A percentile compares a stretch with the other conserved stretches of the same genome.
Conservation (phyloP, 1,284 basidiomycete genomes). For the Melampsora larici-populina region DNA sequence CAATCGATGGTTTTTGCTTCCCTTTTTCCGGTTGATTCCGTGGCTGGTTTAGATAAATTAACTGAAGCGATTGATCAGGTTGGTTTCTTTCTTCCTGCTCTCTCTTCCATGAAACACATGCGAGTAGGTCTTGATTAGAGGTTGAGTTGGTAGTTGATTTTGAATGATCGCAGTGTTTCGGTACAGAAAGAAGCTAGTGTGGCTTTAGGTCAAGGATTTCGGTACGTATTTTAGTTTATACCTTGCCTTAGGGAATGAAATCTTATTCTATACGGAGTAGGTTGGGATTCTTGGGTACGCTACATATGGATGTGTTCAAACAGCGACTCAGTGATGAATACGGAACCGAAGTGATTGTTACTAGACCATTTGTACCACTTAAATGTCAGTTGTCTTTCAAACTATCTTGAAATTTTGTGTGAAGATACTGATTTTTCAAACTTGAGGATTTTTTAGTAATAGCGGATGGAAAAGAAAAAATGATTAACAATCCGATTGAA, state of each 20-base stretch:
- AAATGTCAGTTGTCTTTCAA: conserved; percentile 63
- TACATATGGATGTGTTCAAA: conserved; percentile 96
- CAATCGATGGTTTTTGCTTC: conserved; percentile 98
- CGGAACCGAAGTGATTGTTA: conserved; percentile 59
- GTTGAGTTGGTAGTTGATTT: conserved; percentile 62
- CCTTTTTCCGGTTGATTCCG: conserved; percentile 86
- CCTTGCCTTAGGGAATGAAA: not conserved
- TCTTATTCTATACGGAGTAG: conserved; percentile 54
- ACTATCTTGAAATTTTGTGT: conserved; percentile 51
- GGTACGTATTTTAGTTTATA: conserved; percentile 5
- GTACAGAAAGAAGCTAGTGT: conserved; percentile 88
- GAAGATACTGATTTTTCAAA: conserved; percentile 3
- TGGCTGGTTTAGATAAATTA: conserved; percentile 77
- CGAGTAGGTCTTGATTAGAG: conserved; percentile 21
- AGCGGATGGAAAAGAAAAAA: conserved; percentile 61
- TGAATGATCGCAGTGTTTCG: conserved; percentile 85
- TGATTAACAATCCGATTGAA: conserved; percentile 84
- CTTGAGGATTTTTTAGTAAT: not conserved
- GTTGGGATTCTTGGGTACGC: conserved; percentile 87
- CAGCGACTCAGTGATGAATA: conserved; percentile 97
- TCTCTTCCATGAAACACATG: not conserved
- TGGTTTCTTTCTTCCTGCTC: conserved; percentile 48
- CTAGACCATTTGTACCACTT: conserved; percentile 88
- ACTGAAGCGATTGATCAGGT: conserved; percentile 88
- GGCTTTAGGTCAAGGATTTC: conserved; percentile 87